A percentile compares a stretch with the other conserved stretches of the same genome.
Conservation (phyloP, 345 rosid genomes). For the Kandelia obovata region DNA sequence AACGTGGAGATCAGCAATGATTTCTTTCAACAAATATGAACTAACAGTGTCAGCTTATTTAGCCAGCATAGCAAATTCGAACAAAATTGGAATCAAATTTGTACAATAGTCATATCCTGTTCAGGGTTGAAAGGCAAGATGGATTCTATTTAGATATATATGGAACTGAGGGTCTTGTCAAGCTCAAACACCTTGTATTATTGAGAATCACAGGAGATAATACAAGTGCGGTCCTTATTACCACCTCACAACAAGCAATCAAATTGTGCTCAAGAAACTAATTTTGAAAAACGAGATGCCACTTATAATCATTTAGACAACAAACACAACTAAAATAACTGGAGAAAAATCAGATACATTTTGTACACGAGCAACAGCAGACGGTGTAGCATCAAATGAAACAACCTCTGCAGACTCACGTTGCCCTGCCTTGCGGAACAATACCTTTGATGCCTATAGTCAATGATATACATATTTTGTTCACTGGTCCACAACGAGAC, state of each 20-base stretch:
- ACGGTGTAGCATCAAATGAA: constrained; percentile 5
- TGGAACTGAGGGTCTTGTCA: background rate
- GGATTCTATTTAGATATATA: too few relatives aligned
- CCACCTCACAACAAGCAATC: constrained; percentile 9
- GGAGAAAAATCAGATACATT: constrained; percentile 6
- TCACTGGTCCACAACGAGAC: constrained; percentile 81
- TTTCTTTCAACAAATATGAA: too few relatives aligned
- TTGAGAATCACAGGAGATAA: constrained; percentile 7
- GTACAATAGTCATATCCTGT: too few relatives aligned
- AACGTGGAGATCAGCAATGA: too few relatives aligned
- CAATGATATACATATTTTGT: constrained; percentile 81
- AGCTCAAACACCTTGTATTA: constrained; percentile 18
- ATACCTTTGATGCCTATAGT: constrained; percentile 32
- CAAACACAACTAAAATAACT: background rate
- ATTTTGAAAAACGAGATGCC: background rate
- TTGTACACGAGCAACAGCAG: constrained; percentile 19
- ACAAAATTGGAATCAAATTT: too few relatives aligned
- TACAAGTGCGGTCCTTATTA: constrained; percentile 7
- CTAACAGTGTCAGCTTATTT: too few relatives aligned
- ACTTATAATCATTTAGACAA: background rate
- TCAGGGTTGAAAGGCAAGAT: too few relatives aligned
- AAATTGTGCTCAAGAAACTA: background rate
- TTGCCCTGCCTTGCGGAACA: background rate
- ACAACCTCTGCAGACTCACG: background rate
- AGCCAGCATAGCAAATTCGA: too few relatives aligned